Conservation (phyloP, 352 stramenopile genomes). For the Phytophthora colocasiae region DNA sequence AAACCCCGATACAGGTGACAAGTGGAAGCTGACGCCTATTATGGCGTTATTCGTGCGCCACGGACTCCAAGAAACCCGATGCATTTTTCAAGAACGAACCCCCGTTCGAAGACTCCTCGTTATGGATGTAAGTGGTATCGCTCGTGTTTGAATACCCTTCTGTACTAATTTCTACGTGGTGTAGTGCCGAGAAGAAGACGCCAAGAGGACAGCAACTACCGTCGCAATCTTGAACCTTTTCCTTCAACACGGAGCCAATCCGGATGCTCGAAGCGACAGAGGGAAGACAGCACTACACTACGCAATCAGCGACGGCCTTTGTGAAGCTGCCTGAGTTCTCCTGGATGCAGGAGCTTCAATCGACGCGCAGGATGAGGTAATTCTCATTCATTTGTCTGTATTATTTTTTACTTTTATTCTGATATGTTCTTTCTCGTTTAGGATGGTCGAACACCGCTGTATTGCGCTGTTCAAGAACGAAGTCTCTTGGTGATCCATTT, state of each 20-base stretch:
- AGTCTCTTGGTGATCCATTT: conserved; percentile 23
- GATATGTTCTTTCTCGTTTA: neutral
- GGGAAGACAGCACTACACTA: conserved; percentile 32
- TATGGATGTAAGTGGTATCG: conserved; percentile 31
- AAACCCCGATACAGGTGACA: conserved; percentile 25
- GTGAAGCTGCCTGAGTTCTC: conserved; percentile 28
- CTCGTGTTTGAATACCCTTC: neutral
- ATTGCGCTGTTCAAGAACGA: conserved; percentile 28
- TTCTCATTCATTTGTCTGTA: too few relatives aligned
- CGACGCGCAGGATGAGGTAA: conserved; percentile 28
- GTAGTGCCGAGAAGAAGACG: conserved; percentile 32
- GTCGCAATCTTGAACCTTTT: conserved; percentile 13
- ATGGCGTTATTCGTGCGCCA: conserved; percentile 32
- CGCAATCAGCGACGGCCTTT: conserved; percentile 24
- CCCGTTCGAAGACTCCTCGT: conserved; percentile 30
- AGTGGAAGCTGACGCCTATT: conserved; percentile 24
- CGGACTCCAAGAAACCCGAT: conserved; percentile 29
- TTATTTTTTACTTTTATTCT: neutral
- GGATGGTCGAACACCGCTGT: conserved; percentile 26
- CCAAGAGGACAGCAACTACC: neutral
- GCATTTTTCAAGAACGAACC: conserved; percentile 22
- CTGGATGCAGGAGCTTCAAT: conserved; percentile 18
- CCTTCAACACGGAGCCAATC: conserved; percentile 11
- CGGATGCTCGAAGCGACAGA: conserved; percentile 23
- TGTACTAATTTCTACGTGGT: neutral